Evolutionary conservation across 768 basidiomycete genomes (phyloP), one percentile per base, ranked within the genome.

Genomic region (Psilocybe sp.): DNA sequence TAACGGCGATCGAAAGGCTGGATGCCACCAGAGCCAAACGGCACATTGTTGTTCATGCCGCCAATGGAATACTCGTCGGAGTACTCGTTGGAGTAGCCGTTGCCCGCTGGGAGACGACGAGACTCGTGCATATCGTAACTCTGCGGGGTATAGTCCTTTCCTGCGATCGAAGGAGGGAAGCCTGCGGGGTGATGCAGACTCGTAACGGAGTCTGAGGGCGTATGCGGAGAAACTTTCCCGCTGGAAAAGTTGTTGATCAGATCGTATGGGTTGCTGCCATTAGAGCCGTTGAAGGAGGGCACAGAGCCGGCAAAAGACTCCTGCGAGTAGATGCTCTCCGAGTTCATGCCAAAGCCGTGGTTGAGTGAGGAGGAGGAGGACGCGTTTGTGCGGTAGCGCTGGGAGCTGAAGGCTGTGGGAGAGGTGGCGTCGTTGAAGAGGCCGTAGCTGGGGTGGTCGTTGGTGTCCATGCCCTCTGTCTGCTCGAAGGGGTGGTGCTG

Each of bases 201-300:
- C 50, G 72, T 68, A 52, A 82, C 78, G 38, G 81, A 71, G 64
- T 89, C 87, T 58, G 67, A 83, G 32, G 87, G 86, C 11, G 85
- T 85, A 39, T 88, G 72, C 0, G 89, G 86, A 15, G 89, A 89
- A 44, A 83, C 84, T 66, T 88, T 89, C 54, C 86, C 87, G 51
- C 81, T 84, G 70, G 75, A 77, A 16, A 85, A 69, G 54, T 78
- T 79, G 64, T 72, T 71, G 64, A 84, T 82, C 59, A 85, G 76
- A 63, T 85, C 85, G 67, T 86, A 89, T 10, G 82, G 74, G 63
- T 74, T 73, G 47, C 72, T 72, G 45, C 71, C 62, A 56, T 72
- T 78, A 9, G 79, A 70, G 39, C 72, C 68, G 32, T 73, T 73
- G 67, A 85, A 87, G 10, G 82, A 68, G 14, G 80, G 76, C 0